These are phyloP conservation scores for Stephanodiscus minutulus DNA, from an alignment of 108 stramenopile species.

Conservation along the genomic window DNA sequence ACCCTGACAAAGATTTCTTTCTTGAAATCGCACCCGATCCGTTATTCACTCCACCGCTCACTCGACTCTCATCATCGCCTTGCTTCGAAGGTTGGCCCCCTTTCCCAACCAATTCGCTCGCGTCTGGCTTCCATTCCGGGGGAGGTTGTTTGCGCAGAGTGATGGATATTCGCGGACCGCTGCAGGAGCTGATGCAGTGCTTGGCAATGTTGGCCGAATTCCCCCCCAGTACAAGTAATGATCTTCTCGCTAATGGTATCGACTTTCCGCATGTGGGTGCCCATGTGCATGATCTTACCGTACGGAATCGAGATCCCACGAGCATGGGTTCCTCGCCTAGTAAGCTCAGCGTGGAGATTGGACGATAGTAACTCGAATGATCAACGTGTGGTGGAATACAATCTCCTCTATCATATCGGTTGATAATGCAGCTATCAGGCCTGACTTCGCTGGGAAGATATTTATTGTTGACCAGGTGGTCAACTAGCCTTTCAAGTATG, in stretches of 20 bases:
- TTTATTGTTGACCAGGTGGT: conserved; percentile 21
- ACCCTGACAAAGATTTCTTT: conserved; percentile 42
- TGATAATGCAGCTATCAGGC: conserved; percentile 53
- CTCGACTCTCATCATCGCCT: neutral
- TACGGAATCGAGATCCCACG: conserved; percentile 41
- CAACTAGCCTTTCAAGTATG: conserved; percentile 27
- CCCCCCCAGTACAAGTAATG: conserved; percentile 46
- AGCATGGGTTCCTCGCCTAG: conserved; percentile 51
- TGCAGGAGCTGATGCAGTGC: conserved; percentile 51
- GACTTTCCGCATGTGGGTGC: conserved; percentile 31
- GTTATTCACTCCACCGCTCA: neutral
- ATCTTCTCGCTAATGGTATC: conserved; percentile 32
- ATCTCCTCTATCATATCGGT: conserved; percentile 43
- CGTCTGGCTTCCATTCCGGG: conserved; percentile 52
- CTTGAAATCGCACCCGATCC: conserved; percentile 7
- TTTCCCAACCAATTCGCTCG: conserved; percentile 28
- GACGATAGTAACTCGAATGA: conserved; percentile 42
- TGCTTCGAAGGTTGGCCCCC: neutral
- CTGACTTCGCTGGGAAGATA: conserved; percentile 28
- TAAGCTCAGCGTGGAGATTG: conserved; percentile 44
- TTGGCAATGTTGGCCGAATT: conserved; percentile 47
- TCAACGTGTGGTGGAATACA: conserved; percentile 53
- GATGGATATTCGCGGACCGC: conserved; percentile 42
- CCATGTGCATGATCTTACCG: conserved; percentile 38
- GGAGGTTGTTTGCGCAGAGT: conserved; percentile 49